phyloP scores from a whole-genome alignment of 2,329 filamentous ascomycete species.

The Grosmannia huntii region DNA sequence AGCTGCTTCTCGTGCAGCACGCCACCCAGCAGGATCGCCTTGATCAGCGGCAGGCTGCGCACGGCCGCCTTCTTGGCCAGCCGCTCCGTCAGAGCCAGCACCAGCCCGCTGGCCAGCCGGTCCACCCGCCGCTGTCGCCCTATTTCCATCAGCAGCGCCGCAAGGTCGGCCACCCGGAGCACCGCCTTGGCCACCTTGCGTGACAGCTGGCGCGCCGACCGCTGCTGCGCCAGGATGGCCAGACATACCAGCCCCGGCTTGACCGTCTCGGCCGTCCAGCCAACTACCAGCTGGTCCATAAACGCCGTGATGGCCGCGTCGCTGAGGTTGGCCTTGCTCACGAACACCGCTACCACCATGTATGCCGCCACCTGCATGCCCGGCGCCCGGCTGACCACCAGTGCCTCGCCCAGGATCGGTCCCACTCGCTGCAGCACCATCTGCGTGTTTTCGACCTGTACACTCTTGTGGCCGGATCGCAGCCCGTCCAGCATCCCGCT shows the following conservation, averaged over 20 bases:
- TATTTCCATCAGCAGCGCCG: slow-evolving; percentile 46
- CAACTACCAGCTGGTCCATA: slow-evolving; percentile 75
- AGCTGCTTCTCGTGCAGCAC: slow-evolving; percentile 51
- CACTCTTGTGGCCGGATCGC: slow-evolving; percentile 59
- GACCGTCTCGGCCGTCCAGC: slow-evolving; percentile 63
- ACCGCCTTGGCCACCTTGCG: slow-evolving; percentile 57
- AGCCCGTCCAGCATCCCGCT: slow-evolving; percentile 69
- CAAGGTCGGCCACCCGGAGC: slow-evolving; percentile 48
- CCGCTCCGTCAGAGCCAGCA: slow-evolving; percentile 49
- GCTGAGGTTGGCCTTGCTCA: slow-evolving; percentile 66
- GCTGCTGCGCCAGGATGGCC: slow-evolving; percentile 69
- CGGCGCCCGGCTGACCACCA: slow-evolving; percentile 61
- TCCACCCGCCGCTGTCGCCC: slow-evolving; percentile 54
- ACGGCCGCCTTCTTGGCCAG: slow-evolving; percentile 47
- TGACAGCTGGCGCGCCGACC: slow-evolving; percentile 56
- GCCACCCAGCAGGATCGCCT: slow-evolving; percentile 45
- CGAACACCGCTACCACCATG: slow-evolving; percentile 79
- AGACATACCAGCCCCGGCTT: slow-evolving; percentile 67
- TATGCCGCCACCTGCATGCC: slow-evolving; percentile 80
- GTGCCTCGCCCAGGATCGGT: slow-evolving; percentile 63
- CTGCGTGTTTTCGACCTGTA: slow-evolving; percentile 73
- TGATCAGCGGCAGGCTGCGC: slow-evolving; percentile 44
- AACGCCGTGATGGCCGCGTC: slow-evolving; percentile 72
- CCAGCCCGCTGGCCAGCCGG: slow-evolving; percentile 60
- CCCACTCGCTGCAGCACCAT: slow-evolving; percentile 54